phyloP scores from a whole-genome alignment of 2,329 filamentous ascomycete genomes.

The Penicillium hordei region DNA sequence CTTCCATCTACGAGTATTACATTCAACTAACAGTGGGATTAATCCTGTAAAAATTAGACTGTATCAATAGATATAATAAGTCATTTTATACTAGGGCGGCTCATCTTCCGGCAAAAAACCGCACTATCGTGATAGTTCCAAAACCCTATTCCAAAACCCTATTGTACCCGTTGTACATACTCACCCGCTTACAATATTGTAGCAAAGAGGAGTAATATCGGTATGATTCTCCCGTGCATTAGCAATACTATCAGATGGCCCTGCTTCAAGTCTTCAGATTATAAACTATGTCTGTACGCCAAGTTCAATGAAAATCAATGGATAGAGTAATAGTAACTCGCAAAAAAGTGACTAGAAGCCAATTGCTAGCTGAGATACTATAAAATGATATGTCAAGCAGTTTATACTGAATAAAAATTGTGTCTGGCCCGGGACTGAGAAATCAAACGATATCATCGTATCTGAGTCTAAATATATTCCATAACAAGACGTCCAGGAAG shows the following conservation, averaged over 20 bases:
- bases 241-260: not conserved
- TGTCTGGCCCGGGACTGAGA: not conserved
- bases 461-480: not conserved
- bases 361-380: not conserved
- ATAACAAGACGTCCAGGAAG: not conserved
- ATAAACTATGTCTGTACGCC: not conserved
- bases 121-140: not conserved
- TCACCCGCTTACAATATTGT: too few species aligned
- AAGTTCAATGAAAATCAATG: not conserved
- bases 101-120: not conserved
- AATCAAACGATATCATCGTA: not conserved
- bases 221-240: not conserved
- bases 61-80: not conserved
- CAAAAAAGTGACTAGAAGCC: too few species aligned
- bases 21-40: too few species aligned
- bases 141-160: not conserved
- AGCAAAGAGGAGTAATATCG: too few species aligned
- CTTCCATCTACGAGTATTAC: not conserved
- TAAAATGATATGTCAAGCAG: too few species aligned
- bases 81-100: not conserved
- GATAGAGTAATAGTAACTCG: not conserved
- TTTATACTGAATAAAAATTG: not conserved
- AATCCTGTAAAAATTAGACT: too few species aligned
- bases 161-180: not conserved
- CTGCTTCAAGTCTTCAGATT: too few species aligned